phyloP scores from a whole-genome alignment of 352 stramenopile species.

The Pelagophyceae sp. region DNA sequence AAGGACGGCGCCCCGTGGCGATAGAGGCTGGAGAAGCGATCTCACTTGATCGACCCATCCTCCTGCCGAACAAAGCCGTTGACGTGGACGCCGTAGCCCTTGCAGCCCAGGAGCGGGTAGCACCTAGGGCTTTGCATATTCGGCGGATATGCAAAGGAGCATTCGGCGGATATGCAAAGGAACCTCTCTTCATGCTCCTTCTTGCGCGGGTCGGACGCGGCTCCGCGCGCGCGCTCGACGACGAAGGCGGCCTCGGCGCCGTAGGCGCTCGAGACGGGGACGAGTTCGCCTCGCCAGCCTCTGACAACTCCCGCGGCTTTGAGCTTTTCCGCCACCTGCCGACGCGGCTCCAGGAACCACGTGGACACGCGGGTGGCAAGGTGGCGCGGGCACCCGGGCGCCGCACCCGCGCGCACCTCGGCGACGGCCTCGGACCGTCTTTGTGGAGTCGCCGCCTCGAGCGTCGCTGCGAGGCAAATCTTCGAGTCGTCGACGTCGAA shows the following conservation, averaged over 20 bases:
- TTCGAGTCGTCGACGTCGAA: background rate
- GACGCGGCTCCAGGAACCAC: background rate
- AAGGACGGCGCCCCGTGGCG: constrained; percentile 51
- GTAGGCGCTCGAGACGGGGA: constrained; percentile 12
- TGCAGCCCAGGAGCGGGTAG: constrained; percentile 43
- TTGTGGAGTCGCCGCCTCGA: too few species aligned
- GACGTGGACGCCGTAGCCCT: constrained; percentile 51
- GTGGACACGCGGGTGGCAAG: background rate
- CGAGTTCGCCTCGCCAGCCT: constrained; percentile 24
- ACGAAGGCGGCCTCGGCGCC: background rate
- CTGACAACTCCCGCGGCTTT: background rate
- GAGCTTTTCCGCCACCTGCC: background rate
- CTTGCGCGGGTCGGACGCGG: background rate
- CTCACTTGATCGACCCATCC: background rate
- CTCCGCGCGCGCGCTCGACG: background rate
- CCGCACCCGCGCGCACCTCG: background rate
- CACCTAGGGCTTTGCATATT: background rate
- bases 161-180: background rate
- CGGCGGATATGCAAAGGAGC: too few species aligned
- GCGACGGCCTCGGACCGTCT: background rate
- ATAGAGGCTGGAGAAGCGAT: constrained; percentile 28
- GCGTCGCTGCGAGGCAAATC: background rate
- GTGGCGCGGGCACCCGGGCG: background rate
- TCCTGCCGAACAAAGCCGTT: constrained; percentile 47
- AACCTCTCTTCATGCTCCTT: background rate